These are phyloP conservation scores for Polygonum aviculare DNA, from an alignment of 148 eudicot genomes.

Conservation along the genomic window DNA sequence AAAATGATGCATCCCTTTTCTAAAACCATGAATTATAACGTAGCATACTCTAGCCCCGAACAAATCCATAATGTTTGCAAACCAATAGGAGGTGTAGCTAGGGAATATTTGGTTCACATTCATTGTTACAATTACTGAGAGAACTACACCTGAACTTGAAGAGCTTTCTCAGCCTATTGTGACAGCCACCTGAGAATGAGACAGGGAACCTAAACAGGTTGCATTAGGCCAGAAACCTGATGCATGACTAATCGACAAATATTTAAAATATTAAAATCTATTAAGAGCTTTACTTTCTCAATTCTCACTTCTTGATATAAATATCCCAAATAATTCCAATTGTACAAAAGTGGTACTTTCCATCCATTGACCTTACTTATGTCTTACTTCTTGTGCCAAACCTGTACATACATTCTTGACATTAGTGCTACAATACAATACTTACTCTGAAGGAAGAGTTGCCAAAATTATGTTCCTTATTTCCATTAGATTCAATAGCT, in stretches of 20 bases:
- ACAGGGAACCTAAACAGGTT: background rate
- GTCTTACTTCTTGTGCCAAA: background rate
- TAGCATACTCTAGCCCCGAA: too few species aligned
- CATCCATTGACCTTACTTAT: too few species aligned
- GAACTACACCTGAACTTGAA: background rate
- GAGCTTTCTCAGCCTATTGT: background rate
- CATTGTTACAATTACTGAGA: background rate
- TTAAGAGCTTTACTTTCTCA: background rate
- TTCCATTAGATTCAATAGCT: background rate
- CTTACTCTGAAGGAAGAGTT: background rate
- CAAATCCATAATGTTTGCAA: too few species aligned
- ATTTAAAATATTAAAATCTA: background rate
- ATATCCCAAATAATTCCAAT: background rate
- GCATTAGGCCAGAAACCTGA: background rate
- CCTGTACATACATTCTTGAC: background rate
- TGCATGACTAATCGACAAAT: background rate
- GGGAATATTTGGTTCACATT: background rate
- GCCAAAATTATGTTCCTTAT: background rate
- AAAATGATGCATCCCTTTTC: too few species aligned
- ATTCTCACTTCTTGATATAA: background rate
- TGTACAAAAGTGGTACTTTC: background rate
- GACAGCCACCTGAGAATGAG: background rate
- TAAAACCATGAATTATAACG: too few species aligned
- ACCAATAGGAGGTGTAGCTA: background rate
- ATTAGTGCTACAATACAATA: background rate